Percentiles rank a stretch among this genome's conserved stretches.
Conservation (phyloP, 495 filamentous ascomycete species). For the Parmelia sp. region DNA sequence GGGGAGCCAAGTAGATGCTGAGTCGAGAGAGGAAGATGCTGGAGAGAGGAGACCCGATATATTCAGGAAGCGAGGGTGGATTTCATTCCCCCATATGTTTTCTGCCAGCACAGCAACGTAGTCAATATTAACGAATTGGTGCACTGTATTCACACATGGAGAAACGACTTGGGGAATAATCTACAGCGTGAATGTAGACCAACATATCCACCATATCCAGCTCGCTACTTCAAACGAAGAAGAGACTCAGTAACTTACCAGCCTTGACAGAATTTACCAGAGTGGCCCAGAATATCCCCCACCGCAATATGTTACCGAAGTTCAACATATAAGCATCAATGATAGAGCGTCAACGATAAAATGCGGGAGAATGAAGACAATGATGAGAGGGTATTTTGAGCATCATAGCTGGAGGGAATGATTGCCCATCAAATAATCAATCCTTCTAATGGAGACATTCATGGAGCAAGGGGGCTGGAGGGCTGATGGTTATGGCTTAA, state of each 20-base stretch:
- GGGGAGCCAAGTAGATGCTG: neutral
- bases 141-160: neutral
- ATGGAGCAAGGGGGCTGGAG: neutral
- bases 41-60: neutral
- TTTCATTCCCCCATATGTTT: neutral
- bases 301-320: neutral
- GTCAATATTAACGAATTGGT: neutral
- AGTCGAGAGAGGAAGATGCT: neutral
- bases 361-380: neutral
- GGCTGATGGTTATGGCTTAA: neutral
- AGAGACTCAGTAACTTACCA: neutral
- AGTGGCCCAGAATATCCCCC: neutral
- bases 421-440: neutral
- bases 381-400: neutral
- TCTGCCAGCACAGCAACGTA: neutral
- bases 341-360: neutral
- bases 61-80: neutral
- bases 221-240: neutral
- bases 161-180: neutral
- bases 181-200: neutral
- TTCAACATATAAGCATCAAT: conserved; percentile 5
- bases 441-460: neutral
- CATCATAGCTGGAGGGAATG: neutral
- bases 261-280: neutral
- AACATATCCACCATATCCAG: neutral